Conservation (phyloP, 331 rosid genomes). For the Ulmus americana region DNA sequence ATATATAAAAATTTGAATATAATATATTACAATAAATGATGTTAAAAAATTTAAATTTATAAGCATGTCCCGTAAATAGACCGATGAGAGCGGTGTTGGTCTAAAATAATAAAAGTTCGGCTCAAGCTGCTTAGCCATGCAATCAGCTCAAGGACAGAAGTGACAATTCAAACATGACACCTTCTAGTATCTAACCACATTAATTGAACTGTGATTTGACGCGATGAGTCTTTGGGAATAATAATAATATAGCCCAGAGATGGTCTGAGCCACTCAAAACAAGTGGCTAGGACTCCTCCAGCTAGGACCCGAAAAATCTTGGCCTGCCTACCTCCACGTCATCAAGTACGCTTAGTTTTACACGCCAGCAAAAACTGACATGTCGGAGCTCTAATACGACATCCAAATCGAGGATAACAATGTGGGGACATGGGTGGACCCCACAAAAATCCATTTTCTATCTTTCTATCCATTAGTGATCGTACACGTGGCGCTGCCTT, state of each 20-base stretch:
- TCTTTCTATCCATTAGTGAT: no score
- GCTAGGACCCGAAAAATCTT: background rate
- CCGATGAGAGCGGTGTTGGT: background rate
- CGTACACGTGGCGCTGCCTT: background rate
- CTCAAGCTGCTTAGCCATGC: background rate
- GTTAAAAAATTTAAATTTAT: no score
- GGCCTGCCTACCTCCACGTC: constrained; percentile 19
- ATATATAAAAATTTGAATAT: no score
- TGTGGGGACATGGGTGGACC: constrained; percentile 2
- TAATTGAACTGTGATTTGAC: no score
- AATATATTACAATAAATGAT: no score
- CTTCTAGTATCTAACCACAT: background rate
- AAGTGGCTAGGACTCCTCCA: constrained; percentile 16
- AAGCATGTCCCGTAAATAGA: background rate
- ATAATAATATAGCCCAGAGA: background rate
- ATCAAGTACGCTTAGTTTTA: background rate
- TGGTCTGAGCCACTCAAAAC: constrained; percentile 20
- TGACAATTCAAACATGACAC: background rate
- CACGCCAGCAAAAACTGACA: background rate
- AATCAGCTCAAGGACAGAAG: background rate
- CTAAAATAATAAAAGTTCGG: background rate
- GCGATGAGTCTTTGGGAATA: no score
- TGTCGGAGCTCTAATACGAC: background rate
- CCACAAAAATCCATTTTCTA: no score
- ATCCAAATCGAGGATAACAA: background rate